Base-by-base conservation (phyloP, 2,329 filamentous ascomycete genomes). In the Aspergillus versicolor region DNA sequence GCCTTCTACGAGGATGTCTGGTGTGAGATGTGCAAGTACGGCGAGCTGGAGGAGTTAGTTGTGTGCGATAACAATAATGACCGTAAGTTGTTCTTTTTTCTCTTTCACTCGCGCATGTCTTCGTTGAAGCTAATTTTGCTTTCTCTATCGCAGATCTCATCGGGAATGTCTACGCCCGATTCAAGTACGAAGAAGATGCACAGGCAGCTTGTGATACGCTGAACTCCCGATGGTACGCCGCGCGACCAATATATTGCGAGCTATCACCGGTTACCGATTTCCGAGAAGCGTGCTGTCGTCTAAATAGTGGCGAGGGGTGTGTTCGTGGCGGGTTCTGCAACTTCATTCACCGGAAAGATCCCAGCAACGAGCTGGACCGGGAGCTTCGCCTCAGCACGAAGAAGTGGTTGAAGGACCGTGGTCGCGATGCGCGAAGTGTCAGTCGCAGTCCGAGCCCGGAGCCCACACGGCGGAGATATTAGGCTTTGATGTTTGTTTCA, bases 11-110 rank as follows among this genome's bases (percentile, higher is more conserved):
- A 99, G 81, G 94, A 99, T 75, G 92, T 99, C 65, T 99, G 94
- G 93, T 97, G 93, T 80, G 94, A 99, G 84, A 91, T 99, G 82
- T 97, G 94, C 88, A 92, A 96, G 79, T 99, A 95, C 75, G 94
- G 94, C 66, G 91, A 97, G 79, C 83, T 97, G 37, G 94, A 99
- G 79, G 94, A 99, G 80, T 85, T 99, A 12, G 94, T 99, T 12
- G 93, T 99, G 3, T 99, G 94, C 79, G 94, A 99, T 80, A 99
- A 99, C 78, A 97, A 97, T 79, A 99, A 99, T 79, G 94, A 99
- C 74, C 93, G 88, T 90, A 75, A 67, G 87, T 84, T 12, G 21
- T 17, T 19, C 3, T 19, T 19, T 19, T 19, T 19, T 19, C 19
- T 12, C 17, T 24, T n/a, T 19, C 9, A 22, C 34, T 22, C n/a